Conservation (phyloP, 257 asterid species). For the Capsicum rhomboideum region DNA sequence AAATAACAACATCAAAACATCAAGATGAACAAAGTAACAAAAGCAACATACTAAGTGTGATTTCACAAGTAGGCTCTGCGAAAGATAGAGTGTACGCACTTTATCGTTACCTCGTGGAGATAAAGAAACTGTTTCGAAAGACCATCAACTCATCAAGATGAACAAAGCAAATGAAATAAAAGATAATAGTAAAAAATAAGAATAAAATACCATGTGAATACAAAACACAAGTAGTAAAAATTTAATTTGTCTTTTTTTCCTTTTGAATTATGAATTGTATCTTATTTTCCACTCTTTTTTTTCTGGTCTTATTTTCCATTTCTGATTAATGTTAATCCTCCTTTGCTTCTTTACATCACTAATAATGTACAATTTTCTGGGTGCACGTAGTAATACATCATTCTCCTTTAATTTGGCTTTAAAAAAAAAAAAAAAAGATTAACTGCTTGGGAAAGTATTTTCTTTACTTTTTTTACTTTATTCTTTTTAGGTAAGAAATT, state of each 20-base stretch:
- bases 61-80: too few relatives aligned
- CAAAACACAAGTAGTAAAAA: background rate
- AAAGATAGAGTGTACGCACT: too few relatives aligned
- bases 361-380: background rate
- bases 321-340: background rate
- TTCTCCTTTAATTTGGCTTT: too few relatives aligned
- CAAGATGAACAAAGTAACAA: too few relatives aligned
- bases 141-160: too few relatives aligned
- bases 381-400: background rate
- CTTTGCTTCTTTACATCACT: background rate
- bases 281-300: background rate
- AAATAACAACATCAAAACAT: too few relatives aligned
- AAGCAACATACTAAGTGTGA: too few relatives aligned
- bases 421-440: background rate
- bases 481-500: background rate
- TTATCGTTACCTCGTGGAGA: too few relatives aligned
- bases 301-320: background rate
- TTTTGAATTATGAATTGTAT: background rate
- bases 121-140: too few relatives aligned
- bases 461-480: background rate
- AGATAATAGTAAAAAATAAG: too few relatives aligned
- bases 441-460: background rate
- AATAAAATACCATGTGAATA: too few relatives aligned
- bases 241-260: background rate
- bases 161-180: too few relatives aligned